Evolutionary conservation across 192 early-diverging fungal genomes (phyloP).

Genomic region (Linnemannia zychae): DNA sequence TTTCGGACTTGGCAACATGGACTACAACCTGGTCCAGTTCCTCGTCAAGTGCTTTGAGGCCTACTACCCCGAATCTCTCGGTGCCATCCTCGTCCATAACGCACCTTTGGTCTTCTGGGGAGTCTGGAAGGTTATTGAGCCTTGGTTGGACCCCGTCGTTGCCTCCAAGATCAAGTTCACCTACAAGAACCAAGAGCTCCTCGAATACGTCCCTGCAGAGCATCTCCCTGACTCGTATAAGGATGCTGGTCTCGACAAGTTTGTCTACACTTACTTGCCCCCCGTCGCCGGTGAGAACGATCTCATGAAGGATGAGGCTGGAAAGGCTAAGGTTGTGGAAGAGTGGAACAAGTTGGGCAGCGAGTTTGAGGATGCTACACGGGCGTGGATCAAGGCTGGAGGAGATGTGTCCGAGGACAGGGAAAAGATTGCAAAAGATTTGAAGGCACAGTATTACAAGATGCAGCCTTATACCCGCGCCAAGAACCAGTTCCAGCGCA

Average conservation of each 20-base stretch:
- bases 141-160: conserved; percentile 93
- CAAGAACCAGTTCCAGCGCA: conserved; percentile 49
- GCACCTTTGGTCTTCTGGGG: conserved; percentile 91
- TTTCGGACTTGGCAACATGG: conserved; percentile 58
- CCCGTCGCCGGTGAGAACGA: conserved; percentile 51
- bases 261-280: conserved; percentile 63
- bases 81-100: conserved; percentile 84
- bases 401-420: not conserved
- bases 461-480: conserved; percentile 46
- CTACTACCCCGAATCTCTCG: conserved; percentile 93
- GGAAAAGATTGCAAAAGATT: conserved; percentile 26
- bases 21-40: conserved; percentile 72
- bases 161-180: conserved; percentile 87
- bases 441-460: conserved; percentile 29
- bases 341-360: conserved; percentile 32
- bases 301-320: conserved; percentile 59
- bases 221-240: conserved; percentile 67
- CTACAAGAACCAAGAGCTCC: conserved; percentile 69
- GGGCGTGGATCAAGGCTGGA: conserved; percentile 16
- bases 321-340: conserved; percentile 20
- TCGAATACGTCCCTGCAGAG: conserved; percentile 69
- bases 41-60: conserved; percentile 84
- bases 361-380: conserved; percentile 17
- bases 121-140: conserved; percentile 85
- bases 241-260: conserved; percentile 67